These are phyloP conservation scores for Ogataea neopini DNA, from an alignment of 805 yeast genomes.

Conservation along the genomic window DNA sequence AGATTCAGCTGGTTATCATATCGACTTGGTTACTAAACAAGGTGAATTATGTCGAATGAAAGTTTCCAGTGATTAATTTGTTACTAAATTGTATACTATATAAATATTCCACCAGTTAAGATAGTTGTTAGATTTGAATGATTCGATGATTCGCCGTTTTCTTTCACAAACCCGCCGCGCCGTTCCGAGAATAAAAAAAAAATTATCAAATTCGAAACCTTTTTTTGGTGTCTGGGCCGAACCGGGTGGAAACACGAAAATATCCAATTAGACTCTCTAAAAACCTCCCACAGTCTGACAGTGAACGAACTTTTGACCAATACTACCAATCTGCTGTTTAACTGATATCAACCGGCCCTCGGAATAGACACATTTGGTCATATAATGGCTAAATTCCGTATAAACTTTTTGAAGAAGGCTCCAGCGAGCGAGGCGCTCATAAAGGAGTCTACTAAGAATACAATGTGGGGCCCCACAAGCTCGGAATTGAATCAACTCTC, in stretches of 20 bases:
- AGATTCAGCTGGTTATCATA: constrained; percentile 5
- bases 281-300: neutral
- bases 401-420: constrained; percentile 31
- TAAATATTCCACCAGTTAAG: neutral
- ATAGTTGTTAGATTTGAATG: neutral
- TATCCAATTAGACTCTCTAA: neutral
- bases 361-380: too few species aligned
- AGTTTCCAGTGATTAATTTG: neutral
- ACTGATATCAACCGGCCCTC: too few species aligned
- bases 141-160: constrained; percentile 3
- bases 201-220: neutral
- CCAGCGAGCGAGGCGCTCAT: constrained; percentile 31
- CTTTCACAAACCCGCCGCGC: constrained; percentile 2
- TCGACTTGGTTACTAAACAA: constrained; percentile 1
- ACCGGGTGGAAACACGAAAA: neutral
- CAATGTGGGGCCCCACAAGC: constrained; percentile 52
- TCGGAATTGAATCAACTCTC: constrained; percentile 54
- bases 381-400: constrained; percentile 30
- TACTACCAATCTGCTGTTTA: too few species aligned
- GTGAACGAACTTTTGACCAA: neutral
- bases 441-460: constrained; percentile 51
- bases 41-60: neutral
- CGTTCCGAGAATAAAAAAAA: neutral
- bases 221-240: constrained; percentile 1
- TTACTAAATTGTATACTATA: neutral